These are phyloP conservation scores for Picea glauca DNA, from an alignment of 75 land plant species.

Conservation along the genomic window DNA sequence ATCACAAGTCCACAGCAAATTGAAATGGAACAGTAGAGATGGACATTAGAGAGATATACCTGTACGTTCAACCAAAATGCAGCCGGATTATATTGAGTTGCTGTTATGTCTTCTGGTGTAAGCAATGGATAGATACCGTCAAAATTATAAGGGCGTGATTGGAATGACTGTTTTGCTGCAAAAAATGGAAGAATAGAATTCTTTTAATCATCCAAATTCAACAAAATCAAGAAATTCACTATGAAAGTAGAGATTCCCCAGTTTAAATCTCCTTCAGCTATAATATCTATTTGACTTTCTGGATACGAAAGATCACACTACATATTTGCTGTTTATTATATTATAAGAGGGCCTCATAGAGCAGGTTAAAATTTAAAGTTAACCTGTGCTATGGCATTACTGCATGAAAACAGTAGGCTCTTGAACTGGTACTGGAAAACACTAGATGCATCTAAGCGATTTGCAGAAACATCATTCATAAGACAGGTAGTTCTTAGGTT, in stretches of 20 bases:
- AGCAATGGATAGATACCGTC: conserved; percentile 16
- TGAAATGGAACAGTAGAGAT: no score
- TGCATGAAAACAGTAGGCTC: no score
- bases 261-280: no score
- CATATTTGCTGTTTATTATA: no score
- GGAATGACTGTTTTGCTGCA: conserved; percentile 39
- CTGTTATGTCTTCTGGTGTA: conserved; percentile 21
- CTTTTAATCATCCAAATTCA: background rate
- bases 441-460: no score
- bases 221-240: background rate
- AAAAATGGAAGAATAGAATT: background rate
- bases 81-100: conserved; percentile 22
- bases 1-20: no score
- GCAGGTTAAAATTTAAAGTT: no score
- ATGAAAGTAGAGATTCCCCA: background rate
- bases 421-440: background rate
- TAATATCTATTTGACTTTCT: no score
- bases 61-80: conserved; percentile 50
- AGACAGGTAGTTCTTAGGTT: background rate
- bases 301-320: no score
- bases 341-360: no score
- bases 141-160: conserved; percentile 27
- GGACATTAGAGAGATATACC: conserved; percentile 17
- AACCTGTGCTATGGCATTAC: background rate
- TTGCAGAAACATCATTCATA: no score